Base-by-base conservation (phyloP, 2,329 filamentous ascomycete species). In the Curvularia sp. region DNA sequence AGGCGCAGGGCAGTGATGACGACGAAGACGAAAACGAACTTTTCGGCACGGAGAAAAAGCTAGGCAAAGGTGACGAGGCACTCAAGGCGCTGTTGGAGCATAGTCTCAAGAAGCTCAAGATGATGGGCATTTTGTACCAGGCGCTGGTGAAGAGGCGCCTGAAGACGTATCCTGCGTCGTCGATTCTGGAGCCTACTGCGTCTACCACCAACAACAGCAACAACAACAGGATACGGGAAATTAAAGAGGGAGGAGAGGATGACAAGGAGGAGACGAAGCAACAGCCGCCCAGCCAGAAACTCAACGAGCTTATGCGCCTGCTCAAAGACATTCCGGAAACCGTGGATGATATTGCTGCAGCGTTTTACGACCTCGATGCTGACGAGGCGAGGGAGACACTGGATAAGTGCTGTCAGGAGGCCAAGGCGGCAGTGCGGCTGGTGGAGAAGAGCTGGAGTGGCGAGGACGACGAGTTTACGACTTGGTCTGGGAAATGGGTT, bases 381-480 rank as follows among this genome's bases (percentile, higher is more conserved):
- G 76, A 79, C 0, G 81, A 85, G 26, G 89, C 90, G 44, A 87
- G 88, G 66, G 73, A 76, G 6, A 78, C 78, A 22, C 83, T 92
- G 79, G 81, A 85, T 4, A 80, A 83, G 41, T 88, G 88, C 66
- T 86, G 88, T 59, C 78, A 80, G 1, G 83, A 87, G 50, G 88
- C 89, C 0, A 84, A 85, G 64, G 79, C 77, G 0, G 84, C 83
- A 0, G 82, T 84, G 0, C 82, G 85, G 55, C 71, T 88, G 48
- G 76, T 91, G 12, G 79, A 80, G 49, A 78, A 81, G 58, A 81
- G 83, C 20, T 93, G 90, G 90, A 77, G 84, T 2, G 88, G 84
- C 0, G 77, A 84, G 47, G 82, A 85, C 18, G 93, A 97, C 69
- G 91, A 89, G 68, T 96, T 96, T 71, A 89, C 88, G 0, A 81